Percentiles rank a stretch among this genome's conserved stretches.
phyloP scores from a whole-genome alignment of 108 stramenopile species.

The Nitzschia palea region DNA sequence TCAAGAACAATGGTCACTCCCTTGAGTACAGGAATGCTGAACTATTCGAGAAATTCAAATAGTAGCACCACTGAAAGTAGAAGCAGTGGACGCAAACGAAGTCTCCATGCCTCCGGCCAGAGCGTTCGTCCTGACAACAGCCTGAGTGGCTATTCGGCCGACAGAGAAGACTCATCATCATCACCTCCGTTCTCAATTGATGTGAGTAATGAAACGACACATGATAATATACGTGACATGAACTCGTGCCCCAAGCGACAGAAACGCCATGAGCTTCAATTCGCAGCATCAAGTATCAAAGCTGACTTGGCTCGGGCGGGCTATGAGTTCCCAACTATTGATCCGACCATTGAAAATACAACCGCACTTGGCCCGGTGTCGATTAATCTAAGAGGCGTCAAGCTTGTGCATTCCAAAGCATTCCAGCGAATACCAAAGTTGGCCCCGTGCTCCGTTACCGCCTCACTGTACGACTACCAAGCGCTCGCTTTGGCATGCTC shows the following conservation, averaged over 20 bases:
- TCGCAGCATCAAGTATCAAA: constrained; percentile 16
- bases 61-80: constrained; percentile 8
- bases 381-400: constrained; percentile 8
- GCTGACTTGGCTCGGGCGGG: constrained; percentile 32
- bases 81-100: constrained; percentile 13
- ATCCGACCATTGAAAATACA: constrained; percentile 11
- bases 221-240: neutral
- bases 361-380: neutral
- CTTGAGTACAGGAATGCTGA: constrained; percentile 13
- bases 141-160: constrained; percentile 33
- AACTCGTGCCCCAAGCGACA: constrained; percentile 32
- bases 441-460: neutral
- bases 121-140: constrained; percentile 8
- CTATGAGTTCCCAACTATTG: constrained; percentile 6
- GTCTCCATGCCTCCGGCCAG: constrained; percentile 2
- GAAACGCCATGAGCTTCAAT: constrained; percentile 26
- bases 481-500: neutral
- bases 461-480: constrained; percentile 4
- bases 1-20: constrained; percentile 21
- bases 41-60: constrained; percentile 7
- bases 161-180: constrained; percentile 8
- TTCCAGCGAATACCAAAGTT: neutral
- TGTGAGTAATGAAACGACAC: constrained; percentile 6
- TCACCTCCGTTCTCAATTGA: constrained; percentile 30
- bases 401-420: constrained; percentile 3